Base-by-base conservation (phyloP, 2,329 filamentous ascomycete genomes). In the Akanthomyces lecanii region DNA sequence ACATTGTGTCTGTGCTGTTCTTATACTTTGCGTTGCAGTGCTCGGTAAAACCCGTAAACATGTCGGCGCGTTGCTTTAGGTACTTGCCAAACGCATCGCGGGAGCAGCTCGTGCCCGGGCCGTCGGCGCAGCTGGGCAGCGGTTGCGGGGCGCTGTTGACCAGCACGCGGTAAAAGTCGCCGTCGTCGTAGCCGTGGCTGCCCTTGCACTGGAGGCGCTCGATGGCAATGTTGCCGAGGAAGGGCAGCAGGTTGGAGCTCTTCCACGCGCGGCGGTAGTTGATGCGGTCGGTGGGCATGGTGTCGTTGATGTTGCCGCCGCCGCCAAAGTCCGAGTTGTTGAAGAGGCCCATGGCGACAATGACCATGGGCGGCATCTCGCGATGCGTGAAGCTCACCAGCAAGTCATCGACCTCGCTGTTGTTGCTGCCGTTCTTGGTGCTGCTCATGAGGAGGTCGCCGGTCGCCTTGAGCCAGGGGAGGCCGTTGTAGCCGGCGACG, bases 381-480 rank as follows among this genome's bases (percentile, higher is more conserved):
- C 87, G 83, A 71, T 90, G 87, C 0, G 87, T 89, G 75, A 90
- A 90, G 59, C 84, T 86, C 47, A 89, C 78, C 69, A 86, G 88
- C 8, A 90, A 77, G 62, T 89, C 85, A 69, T 89, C 81, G 14
- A 69, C 70, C 6, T 73, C 70, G 16, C 21, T 53, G 47, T 7
- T 38, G 56, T 28, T 50, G 50, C 40, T 47, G 0, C 72, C 66
- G 1, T 71, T 67, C 1, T 73, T 65, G 30, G 68, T 16, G 7
- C 56, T 42, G 42, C 60, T 72, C 59, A 84, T 69, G 11, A 87
- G 74, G 0, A 85, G 74, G 11, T 75, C 69, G 0, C 84, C 78
- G 0, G 85, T 86, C 0, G 85, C 82, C 66, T 88, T 88, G 6
- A 89, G 70, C 88, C 88, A 90, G 0, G 87, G 87, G 60, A 85